A percentile compares a stretch with the other conserved stretches of the same genome.
Evolutionary conservation across 2,329 filamentous ascomycete genomes (phyloP).

Genomic region (Phialophora tarda): DNA sequence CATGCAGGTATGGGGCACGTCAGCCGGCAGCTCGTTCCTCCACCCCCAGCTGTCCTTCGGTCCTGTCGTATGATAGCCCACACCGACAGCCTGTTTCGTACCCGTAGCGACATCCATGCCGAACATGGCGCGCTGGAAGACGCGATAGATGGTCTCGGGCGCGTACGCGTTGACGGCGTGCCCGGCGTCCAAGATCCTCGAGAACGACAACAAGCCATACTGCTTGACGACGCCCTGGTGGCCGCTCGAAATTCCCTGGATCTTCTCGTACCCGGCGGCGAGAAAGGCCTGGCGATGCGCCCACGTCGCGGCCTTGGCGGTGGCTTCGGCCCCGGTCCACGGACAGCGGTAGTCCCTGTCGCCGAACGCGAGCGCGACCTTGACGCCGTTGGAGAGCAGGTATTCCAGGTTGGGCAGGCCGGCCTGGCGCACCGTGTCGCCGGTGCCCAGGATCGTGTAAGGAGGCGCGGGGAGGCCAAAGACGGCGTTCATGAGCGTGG

Average conservation of each 20-base stretch:
- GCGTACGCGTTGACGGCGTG: conserved; percentile 61
- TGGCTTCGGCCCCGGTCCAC: conserved; percentile 63
- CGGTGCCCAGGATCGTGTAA: conserved; percentile 33
- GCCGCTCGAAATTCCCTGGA: conserved; percentile 47
- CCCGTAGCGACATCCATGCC: conserved; percentile 63
- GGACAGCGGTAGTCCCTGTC: conserved; percentile 62
- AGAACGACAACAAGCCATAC: conserved; percentile 57
- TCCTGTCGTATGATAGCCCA: conserved; percentile 20
- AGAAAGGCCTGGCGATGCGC: conserved; percentile 52
- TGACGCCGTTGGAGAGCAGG: conserved; percentile 57
- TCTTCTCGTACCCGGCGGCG: conserved; percentile 57
- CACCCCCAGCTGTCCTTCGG: conserved; percentile 28
- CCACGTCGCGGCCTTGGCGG: conserved; percentile 58
- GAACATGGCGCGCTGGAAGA: conserved; percentile 60
- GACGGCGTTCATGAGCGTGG: conserved; percentile 54
- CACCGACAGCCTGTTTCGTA: neutral
- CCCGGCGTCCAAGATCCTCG: conserved; percentile 55
- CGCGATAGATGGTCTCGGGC: conserved; percentile 59
- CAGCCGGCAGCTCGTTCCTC: conserved; percentile 25
- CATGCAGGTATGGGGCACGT: conserved; percentile 18
- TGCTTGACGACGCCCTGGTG: conserved; percentile 55
- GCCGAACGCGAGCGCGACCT: conserved; percentile 59
- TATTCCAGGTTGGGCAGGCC: conserved; percentile 49
- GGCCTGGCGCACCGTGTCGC: conserved; percentile 44
- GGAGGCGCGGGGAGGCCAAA: conserved; percentile 42